Evolutionary conservation across 139 green algal species (phyloP).

Genomic region (Chlorella sorokiniana): DNA sequence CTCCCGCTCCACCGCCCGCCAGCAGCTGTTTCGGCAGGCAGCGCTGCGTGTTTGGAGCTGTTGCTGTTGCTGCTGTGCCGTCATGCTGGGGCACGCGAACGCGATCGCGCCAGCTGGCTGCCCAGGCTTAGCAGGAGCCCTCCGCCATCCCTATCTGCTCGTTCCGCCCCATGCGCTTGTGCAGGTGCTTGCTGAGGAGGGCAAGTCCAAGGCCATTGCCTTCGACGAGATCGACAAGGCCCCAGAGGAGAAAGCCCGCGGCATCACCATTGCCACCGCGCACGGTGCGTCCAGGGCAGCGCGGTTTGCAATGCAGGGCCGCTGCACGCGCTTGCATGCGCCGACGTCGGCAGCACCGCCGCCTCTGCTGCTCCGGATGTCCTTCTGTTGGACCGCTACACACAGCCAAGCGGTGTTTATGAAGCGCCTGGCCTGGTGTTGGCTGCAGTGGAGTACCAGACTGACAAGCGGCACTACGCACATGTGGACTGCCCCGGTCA

Average conservation of each 20-base stretch:
- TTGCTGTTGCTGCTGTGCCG: too few relatives aligned
- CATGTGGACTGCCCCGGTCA: constrained; percentile 99
- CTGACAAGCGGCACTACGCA: constrained; percentile 95
- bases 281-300: constrained; percentile 65
- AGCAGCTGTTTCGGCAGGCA: too few relatives aligned
- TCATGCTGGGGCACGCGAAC: too few relatives aligned
- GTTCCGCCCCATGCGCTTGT: too few relatives aligned
- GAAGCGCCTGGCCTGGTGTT: not conserved
- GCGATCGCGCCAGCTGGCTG: too few relatives aligned
- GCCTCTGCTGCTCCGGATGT: not conserved
- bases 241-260: constrained; percentile 97
- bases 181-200: constrained; percentile 60
- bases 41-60: too few relatives aligned
- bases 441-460: constrained; percentile 97
- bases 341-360: too few relatives aligned
- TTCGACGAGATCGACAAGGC: constrained; percentile 99
- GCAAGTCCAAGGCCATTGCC: constrained; percentile 76
- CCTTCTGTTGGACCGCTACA: not conserved
- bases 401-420: too few relatives aligned
- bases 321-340: too few relatives aligned
- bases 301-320: not conserved
- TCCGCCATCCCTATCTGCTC: too few relatives aligned
- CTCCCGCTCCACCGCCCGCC: too few relatives aligned
- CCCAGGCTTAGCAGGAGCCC: too few relatives aligned
- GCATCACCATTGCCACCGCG: constrained; percentile 98